Conservation (phyloP, 768 basidiomycete genomes). For the Lyophyllum shimeji region DNA sequence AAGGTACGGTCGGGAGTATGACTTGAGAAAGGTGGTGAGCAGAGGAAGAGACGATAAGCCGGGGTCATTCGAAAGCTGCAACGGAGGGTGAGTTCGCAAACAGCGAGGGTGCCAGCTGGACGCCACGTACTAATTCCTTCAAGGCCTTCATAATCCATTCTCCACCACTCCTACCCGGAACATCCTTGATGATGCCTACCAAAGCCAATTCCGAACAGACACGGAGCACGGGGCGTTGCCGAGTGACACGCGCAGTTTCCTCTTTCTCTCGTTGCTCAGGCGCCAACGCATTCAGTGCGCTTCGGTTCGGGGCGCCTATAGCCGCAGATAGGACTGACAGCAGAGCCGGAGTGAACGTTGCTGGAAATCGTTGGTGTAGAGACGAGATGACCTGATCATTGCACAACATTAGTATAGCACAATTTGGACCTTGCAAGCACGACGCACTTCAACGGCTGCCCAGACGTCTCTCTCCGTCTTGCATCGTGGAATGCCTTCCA, state of each 20-base stretch:
- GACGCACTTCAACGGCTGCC: constrained; percentile 85
- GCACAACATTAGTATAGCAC: constrained; percentile 2
- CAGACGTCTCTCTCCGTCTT: constrained; percentile 92
- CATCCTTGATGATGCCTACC: constrained; percentile 79
- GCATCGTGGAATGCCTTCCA: constrained; percentile 84
- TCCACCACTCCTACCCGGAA: constrained; percentile 67
- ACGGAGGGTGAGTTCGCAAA: constrained; percentile 9
- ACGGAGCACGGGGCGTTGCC: constrained; percentile 83
- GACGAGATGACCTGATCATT: constrained; percentile 76
- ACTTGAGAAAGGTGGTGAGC: constrained; percentile 88
- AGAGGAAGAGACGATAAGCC: constrained; percentile 85
- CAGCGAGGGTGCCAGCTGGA: neutral
- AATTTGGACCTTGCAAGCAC: neutral
- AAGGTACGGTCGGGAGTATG: constrained; percentile 86
- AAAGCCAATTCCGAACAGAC: constrained; percentile 90
- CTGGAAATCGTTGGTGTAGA: constrained; percentile 84
- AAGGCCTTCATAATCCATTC: constrained; percentile 89
- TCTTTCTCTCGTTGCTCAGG: constrained; percentile 92
- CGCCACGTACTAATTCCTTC: constrained; percentile 72
- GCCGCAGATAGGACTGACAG: constrained; percentile 57
- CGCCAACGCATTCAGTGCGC: constrained; percentile 53
- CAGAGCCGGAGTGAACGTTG: constrained; percentile 73
- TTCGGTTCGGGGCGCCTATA: constrained; percentile 58
- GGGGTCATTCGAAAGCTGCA: constrained; percentile 85
- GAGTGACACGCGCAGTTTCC: constrained; percentile 71